phyloP scores from a whole-genome alignment of 2,329 filamentous ascomycete genomes.

The Penicillium sp. region DNA sequence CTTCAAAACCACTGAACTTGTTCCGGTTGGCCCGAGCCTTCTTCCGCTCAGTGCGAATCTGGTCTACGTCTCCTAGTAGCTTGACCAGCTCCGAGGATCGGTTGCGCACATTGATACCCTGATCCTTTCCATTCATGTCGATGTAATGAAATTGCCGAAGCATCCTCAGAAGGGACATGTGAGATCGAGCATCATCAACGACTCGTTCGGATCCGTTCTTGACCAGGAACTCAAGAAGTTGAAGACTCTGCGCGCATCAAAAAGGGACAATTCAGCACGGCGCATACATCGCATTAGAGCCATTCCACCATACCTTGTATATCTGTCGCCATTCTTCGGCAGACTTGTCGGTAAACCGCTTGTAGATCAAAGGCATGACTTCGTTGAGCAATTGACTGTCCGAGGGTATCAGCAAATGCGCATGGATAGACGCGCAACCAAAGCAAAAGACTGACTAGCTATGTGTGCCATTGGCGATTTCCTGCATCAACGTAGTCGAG shows the following conservation, averaged over 20 bases:
- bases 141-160: conserved; percentile 97
- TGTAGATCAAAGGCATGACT: conserved; percentile 99
- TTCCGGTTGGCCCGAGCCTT: conserved; percentile 85
- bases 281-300: not conserved
- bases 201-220: conserved; percentile 98
- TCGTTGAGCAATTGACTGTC: conserved; percentile 89
- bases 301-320: conserved; percentile 65
- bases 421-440: no score
- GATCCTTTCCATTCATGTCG: conserved; percentile 92
- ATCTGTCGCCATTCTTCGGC: conserved; percentile 99
- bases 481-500: conserved; percentile 81
- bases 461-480: conserved; percentile 95
- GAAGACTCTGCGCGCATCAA: conserved; percentile 54
- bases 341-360: conserved; percentile 95
- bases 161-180: conserved; percentile 95
- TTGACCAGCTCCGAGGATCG: conserved; percentile 92
- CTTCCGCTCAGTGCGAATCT: conserved; percentile 61
- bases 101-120: conserved; percentile 95
- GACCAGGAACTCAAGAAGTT: conserved; percentile 92
- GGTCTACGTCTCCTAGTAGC: conserved; percentile 67
- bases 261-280: conserved; percentile 4
- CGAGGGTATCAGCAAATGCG: conserved; percentile 11
- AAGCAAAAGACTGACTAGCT: conserved; percentile 99
- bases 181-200: conserved; percentile 91
- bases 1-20: conserved; percentile 93